phyloP scores from a whole-genome alignment of 805 yeast genomes.

The Zygoascus biomembranicola region DNA sequence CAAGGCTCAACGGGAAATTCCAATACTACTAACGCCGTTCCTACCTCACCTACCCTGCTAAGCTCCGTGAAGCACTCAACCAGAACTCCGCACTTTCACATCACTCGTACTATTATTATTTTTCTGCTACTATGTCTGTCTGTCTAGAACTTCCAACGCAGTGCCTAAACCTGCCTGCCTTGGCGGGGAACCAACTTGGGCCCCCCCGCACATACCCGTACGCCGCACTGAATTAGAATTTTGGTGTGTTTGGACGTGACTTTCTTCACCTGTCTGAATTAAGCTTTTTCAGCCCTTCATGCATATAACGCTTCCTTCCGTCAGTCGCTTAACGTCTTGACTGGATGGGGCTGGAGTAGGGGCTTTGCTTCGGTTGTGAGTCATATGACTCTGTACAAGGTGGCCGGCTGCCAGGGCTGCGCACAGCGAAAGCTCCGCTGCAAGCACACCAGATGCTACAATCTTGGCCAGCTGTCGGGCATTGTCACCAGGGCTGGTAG shows the following conservation, averaged over 20 bases:
- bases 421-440: constrained; percentile 91
- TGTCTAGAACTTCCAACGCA: too few relatives aligned
- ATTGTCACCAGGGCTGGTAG: constrained; percentile 87
- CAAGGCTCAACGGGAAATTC: too few relatives aligned
- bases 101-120: too few relatives aligned
- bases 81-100: too few relatives aligned
- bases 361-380: constrained; percentile 70
- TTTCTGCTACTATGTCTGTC: too few relatives aligned
- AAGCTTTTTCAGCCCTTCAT: constrained; percentile 34
- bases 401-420: constrained; percentile 98
- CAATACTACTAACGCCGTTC: too few relatives aligned
- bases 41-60: too few relatives aligned
- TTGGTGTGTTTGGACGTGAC: neutral
- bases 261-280: neutral
- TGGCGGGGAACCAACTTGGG: too few relatives aligned
- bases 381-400: constrained; percentile 95
- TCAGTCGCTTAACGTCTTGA: constrained; percentile 38
- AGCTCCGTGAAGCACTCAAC: too few relatives aligned
- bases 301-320: constrained; percentile 70
- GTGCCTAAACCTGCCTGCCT: too few relatives aligned
- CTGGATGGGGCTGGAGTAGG: constrained; percentile 31
- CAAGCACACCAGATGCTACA: constrained; percentile 90
- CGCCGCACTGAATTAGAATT: too few relatives aligned
- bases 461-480: constrained; percentile 88
- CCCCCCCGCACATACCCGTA: too few relatives aligned